Evolutionary conservation across 768 basidiomycete species (phyloP), one percentile per base, ranked within the genome.

Genomic region (Pholiota conissans): DNA sequence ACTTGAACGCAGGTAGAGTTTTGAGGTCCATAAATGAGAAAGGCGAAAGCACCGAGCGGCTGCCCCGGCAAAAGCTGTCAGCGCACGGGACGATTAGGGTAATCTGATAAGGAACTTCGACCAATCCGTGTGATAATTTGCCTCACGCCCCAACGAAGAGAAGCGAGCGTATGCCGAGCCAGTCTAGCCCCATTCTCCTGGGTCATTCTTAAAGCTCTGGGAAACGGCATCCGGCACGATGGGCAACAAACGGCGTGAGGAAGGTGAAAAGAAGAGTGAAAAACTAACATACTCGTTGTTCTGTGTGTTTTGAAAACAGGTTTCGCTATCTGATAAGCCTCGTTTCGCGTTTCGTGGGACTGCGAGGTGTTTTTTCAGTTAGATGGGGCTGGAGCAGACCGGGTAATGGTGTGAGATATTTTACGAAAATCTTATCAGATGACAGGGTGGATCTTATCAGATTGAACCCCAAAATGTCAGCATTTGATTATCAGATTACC

Each of bases 61-160:
- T 35, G 51, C 39, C 53, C 58, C 62, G 62, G 59, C 52, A 56
- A 48, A 56, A 51, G 22, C 48, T 32, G 42, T 47, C 48, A 42
- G 49, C 50, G 39, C 42, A 57, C 39, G 49, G 40, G 55, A 26
- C 35, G 46, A 49, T 42, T 29, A 45, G 58, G 55, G 24, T 32
- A 29, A 50, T 29, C 40, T 32, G 49, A 49, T 56, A 34, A 55
- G 35, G 39, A 39, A 56, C 58, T 52, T 61, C 55, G 47, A 34
- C 61, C 51, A 64, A 65, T 63, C 66, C 67, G 70, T 71, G 59
- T 58, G 59, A 61, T 65, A 57, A n/a, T 57, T 50, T 50, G 35
- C 37, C n/a, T 24, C 35, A 37, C 6, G 22, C 28, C 26, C 28
- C 52, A 27, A 39, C 8, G 30, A 49, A 26, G 5, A 45, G 42